Evolutionary conservation across 768 basidiomycete genomes (phyloP).

Genomic region (Trametes cinnabarina): DNA sequence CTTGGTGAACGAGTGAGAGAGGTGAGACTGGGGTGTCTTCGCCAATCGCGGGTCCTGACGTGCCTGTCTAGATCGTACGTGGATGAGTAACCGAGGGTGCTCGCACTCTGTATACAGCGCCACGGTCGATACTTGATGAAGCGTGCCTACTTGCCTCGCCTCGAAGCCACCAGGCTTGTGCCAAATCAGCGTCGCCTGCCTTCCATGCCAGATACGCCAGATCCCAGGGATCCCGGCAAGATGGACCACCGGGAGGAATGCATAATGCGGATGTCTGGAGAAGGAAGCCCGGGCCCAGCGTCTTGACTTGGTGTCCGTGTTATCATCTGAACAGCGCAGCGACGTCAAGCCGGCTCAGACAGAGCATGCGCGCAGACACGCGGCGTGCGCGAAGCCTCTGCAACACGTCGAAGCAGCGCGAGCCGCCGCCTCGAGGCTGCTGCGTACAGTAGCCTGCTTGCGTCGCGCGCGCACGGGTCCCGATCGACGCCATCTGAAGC

Average conservation of each 20-base stretch:
- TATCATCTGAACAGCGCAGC: background rate
- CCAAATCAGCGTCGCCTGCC: background rate
- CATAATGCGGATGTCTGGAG: background rate
- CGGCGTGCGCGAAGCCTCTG: background rate
- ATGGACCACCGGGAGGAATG: background rate
- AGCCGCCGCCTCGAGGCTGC: slow-evolving; percentile 14
- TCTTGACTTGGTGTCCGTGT: background rate
- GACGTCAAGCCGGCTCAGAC: background rate
- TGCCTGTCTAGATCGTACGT: background rate
- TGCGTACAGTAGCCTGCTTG: background rate
- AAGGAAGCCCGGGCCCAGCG: background rate
- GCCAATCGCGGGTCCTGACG: background rate
- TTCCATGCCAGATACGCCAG: background rate
- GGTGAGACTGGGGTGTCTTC: background rate
- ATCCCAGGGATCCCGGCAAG: background rate
- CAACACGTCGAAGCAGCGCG: background rate
- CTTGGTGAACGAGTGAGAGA: too few relatives aligned
- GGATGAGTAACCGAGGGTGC: background rate
- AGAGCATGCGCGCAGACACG: background rate
- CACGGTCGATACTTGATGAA: background rate
- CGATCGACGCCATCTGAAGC: background rate
- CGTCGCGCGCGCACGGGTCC: background rate
- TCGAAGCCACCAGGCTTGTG: background rate
- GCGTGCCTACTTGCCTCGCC: background rate
- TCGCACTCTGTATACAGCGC: background rate